Evolutionary conservation across 192 early-diverging fungal genomes (phyloP), one percentile per base, ranked within the genome.

Genomic region (Coemansia sp.): DNA sequence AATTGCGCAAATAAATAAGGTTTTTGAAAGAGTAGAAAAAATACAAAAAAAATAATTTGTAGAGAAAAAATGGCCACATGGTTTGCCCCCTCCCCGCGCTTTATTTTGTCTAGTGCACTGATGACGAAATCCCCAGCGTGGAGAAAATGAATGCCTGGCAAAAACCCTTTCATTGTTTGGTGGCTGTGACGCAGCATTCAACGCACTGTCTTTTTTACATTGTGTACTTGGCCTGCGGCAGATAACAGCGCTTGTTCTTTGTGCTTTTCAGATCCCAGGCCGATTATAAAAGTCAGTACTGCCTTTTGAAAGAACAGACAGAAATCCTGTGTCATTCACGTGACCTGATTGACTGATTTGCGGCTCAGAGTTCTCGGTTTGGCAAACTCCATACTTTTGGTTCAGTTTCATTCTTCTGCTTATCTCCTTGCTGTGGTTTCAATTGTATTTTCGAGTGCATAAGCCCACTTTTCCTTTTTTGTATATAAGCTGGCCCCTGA

Each of bases 101-200:
- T 55, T 8, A 11, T 38, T 52, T 52, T 35, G 7, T 25, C n/a
- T n/a, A 21, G 24, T 17, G 9, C 21, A 21, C n/a, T 62, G 60
- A 52, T 52, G 60, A 52, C 48, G 60, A 29, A 52, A 52, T 50
- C 41, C 41, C 41, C 41, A n/a, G 41, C 14, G 41, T 45, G 41
- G 41, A 45, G 41, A 45, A 45, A n/a, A 1, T n/a, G 14, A 15
- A n/a, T 45, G 32, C 32, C 32, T 35, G 32, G 29, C 6, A 9
- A 35, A 35, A 35, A 35, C 32, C 32, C 32, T 35, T 35, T 8
- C 41, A 45, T 45, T 45, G 41, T 45, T 45, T 12, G 11, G 41
- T 15, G 41, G 41, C 11, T 12, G 41, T 45, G 41, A 45, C 41
- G 41, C 41, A 45, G 11, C 41, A 45, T 5, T n/a, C 41, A 45